Evolutionary conservation across 768 basidiomycete genomes (phyloP).

Genomic region (Suillus subluteus): DNA sequence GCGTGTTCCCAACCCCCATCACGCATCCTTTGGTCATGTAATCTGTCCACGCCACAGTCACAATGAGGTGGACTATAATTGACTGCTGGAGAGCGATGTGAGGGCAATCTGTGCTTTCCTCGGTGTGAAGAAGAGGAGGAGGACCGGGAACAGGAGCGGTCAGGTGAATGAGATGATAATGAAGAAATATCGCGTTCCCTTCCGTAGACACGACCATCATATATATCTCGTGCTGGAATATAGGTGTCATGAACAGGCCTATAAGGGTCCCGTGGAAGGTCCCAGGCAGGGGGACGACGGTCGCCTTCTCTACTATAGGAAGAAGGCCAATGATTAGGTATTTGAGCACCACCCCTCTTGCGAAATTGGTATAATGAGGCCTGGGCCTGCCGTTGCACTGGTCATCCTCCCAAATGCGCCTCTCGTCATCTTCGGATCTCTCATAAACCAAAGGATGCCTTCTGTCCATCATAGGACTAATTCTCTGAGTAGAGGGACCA

Average conservation of each 20-base stretch:
- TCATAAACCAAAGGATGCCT: constrained; percentile 36
- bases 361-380: constrained; percentile 18
- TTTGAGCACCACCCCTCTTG: neutral
- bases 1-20: constrained; percentile 38
- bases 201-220: constrained; percentile 25
- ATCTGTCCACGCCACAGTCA: constrained; percentile 37
- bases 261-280: constrained; percentile 27
- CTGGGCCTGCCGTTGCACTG: constrained; percentile 27
- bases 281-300: constrained; percentile 27
- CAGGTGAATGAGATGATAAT: constrained; percentile 31
- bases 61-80: constrained; percentile 44
- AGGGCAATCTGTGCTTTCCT: constrained; percentile 36
- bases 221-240: constrained; percentile 27
- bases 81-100: constrained; percentile 39
- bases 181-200: constrained; percentile 25
- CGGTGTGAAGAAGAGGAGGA: constrained; percentile 39
- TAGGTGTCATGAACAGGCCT: constrained; percentile 22
- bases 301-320: constrained; percentile 29
- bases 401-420: constrained; percentile 43
- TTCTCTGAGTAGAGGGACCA: constrained; percentile 27
- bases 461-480: constrained; percentile 22
- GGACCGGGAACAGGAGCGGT: constrained; percentile 44
- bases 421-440: constrained; percentile 49
- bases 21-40: constrained; percentile 41
- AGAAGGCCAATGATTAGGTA: constrained; percentile 29